phyloP scores from a whole-genome alignment of 108 stramenopile genomes.

The Cyclotella atomus region DNA sequence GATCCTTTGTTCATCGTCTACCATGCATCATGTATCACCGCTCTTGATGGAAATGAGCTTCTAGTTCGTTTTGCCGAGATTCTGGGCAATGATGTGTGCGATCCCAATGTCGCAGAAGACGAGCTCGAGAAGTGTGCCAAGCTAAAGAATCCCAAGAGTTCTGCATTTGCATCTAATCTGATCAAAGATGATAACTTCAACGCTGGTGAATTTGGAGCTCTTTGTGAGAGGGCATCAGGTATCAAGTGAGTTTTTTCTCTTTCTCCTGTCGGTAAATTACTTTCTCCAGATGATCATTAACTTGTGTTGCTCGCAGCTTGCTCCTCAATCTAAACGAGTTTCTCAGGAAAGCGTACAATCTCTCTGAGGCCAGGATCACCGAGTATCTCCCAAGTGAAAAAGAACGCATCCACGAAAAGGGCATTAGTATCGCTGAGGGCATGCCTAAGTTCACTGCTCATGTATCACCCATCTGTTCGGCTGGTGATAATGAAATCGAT shows the following conservation, averaged over 20 bases:
- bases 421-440: slow-evolving; percentile 28
- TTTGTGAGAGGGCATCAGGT: slow-evolving; percentile 68
- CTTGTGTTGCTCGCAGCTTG: too few species aligned
- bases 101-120: slow-evolving; percentile 71
- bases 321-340: slow-evolving; percentile 77
- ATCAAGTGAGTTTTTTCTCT: slow-evolving; percentile 26
- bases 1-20: slow-evolving; percentile 84
- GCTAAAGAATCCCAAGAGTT: slow-evolving; percentile 49
- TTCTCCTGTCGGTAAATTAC: not conserved
- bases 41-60: slow-evolving; percentile 66
- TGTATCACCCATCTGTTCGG: slow-evolving; percentile 15
- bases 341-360: slow-evolving; percentile 70
- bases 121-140: slow-evolving; percentile 63
- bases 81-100: slow-evolving; percentile 62
- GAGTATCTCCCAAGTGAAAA: slow-evolving; percentile 75
- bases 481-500: slow-evolving; percentile 17
- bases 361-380: slow-evolving; percentile 70
- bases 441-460: slow-evolving; percentile 25
- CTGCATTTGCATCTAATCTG: slow-evolving; percentile 27
- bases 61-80: slow-evolving; percentile 66
- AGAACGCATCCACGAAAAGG: slow-evolving; percentile 55
- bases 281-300: too few species aligned
- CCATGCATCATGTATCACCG: slow-evolving; percentile 59
- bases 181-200: slow-evolving; percentile 35
- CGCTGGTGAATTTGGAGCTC: slow-evolving; percentile 49